Base-by-base conservation (phyloP, 2,329 filamentous ascomycete genomes). In the Fusarium sp. region DNA sequence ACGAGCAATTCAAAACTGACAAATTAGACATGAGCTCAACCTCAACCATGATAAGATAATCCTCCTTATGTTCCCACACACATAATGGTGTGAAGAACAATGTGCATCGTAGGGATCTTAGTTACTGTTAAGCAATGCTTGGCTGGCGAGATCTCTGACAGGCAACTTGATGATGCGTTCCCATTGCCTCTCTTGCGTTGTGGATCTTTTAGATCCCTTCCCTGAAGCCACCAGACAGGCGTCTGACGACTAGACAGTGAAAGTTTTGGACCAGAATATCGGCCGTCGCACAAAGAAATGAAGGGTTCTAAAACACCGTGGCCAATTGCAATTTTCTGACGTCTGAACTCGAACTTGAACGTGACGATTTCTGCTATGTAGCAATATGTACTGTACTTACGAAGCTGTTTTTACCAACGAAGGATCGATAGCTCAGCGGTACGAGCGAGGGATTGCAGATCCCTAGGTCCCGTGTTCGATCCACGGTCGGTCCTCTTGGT, bases 381-480 rank as follows among this genome's bases (percentile, higher is more conserved):
- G 9, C 10, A 1, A 18, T 16, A 57, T 35, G 0, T 13, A 23
- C 0, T 6, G 2, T 14, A 35, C 16, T 56, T 64, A 7, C 11
- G 30, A 34, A 14, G 3, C 20, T 18, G 11, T 11, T 3, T 23
- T 10, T 14, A 27, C 5, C 30, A 45, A 9, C 18, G 18, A 48
- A 60, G 72, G 72, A 74, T 75, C 72, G 72, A 74, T 74, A 74
- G 72, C 72, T 74, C 72, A 74, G 72, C 74, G 72, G 68, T 74
- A 74, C 50, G 72, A 74, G 72, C 72, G 72, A 75, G 72, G 72
- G 72, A 74, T 72, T 74, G 72, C 72, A 74, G 72, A 74, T 74
- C 72, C 72, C 72, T 75, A 74, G 72, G 72, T 74, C 72, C 71
- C 72, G 72, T 74, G 72, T 74, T 74, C 72, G 65, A 74, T 74